Conservation (phyloP, 2,329 filamentous ascomycete species). For the Myriangium duriaei region DNA sequence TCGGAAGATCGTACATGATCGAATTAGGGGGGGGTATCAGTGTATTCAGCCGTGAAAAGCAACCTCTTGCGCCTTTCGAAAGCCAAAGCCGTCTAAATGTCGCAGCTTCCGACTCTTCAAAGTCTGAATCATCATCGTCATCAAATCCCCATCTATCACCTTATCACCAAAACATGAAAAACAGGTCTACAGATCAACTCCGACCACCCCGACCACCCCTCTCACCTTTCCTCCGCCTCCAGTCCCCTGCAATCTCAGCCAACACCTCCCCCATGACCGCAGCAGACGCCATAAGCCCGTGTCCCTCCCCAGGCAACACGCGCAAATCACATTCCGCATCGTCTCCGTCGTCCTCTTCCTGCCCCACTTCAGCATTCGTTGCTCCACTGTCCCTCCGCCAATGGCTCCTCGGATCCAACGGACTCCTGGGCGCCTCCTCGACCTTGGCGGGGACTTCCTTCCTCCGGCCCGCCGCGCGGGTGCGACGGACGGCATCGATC, state of each 20-base stretch:
- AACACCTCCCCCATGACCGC: constrained; percentile 87
- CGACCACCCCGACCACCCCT: constrained; percentile 3
- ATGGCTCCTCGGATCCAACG: constrained; percentile 5
- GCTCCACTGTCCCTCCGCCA: constrained; percentile 10
- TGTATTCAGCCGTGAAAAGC: too few relatives aligned
- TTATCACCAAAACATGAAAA: background rate
- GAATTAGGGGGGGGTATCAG: too few relatives aligned
- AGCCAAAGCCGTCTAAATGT: too few relatives aligned
- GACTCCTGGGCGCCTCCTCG: constrained; percentile 2
- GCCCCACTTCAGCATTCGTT: constrained; percentile 3
- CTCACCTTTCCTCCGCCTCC: constrained; percentile 32
- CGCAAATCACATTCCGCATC: constrained; percentile 69
- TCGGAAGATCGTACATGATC: too few relatives aligned
- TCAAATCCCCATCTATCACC: background rate
- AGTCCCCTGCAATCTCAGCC: constrained; percentile 86
- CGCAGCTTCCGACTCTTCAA: too few relatives aligned
- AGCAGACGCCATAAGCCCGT: constrained; percentile 91
- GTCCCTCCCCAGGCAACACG: constrained; percentile 80
- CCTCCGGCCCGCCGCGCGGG: constrained; percentile 10
- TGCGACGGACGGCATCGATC: constrained; percentile 44
- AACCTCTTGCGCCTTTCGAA: too few relatives aligned
- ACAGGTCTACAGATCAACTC: background rate
- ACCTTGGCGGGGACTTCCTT: background rate
- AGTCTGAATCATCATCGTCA: background rate
- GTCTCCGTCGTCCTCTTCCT: constrained; percentile 1